A percentile compares a stretch with the other conserved stretches of the same genome.
These are phyloP conservation scores for Nigrograna mackinnonii DNA, from an alignment of 2,329 filamentous ascomycete genomes.

Conservation along the genomic window DNA sequence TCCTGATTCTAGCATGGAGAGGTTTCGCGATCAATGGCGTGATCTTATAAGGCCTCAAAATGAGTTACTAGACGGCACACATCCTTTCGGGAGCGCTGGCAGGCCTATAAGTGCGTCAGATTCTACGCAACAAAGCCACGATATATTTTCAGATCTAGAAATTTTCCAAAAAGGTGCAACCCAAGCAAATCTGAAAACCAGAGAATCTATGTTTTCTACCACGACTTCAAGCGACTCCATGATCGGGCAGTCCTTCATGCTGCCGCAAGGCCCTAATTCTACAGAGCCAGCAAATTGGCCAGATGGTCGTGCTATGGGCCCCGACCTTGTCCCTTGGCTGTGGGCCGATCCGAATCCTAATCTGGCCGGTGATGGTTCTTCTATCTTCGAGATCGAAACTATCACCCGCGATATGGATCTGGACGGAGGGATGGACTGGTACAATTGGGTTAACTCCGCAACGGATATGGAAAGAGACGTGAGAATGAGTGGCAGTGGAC, in stretches of 20 bases:
- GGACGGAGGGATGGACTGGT: slow-evolving; percentile 41
- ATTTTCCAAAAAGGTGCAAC: not conserved
- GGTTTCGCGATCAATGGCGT: slow-evolving; percentile 34
- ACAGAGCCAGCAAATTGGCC: not conserved
- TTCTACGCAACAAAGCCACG: not conserved
- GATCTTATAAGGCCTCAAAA: slow-evolving; percentile 21
- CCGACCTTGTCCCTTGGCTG: slow-evolving; percentile 23
- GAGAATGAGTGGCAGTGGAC: too few species aligned
- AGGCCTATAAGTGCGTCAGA: not conserved
- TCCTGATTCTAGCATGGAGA: slow-evolving; percentile 14
- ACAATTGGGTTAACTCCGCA: slow-evolving; percentile 43
- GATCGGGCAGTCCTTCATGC: not conserved
- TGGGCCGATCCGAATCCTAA: slow-evolving; percentile 20
- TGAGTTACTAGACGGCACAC: not conserved
- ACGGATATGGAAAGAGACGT: slow-evolving; percentile 22
- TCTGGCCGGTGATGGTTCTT: slow-evolving; percentile 16
- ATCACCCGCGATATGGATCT: slow-evolving; percentile 25
- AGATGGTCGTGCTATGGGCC: slow-evolving; percentile 8
- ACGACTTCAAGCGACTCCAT: not conserved
- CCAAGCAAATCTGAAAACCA: not conserved
- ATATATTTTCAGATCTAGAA: not conserved
- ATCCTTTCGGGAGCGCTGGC: not conserved
- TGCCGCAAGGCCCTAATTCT: not conserved
- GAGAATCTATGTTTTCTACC: not conserved
- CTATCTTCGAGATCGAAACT: slow-evolving; percentile 17